Evolutionary conservation across 2,329 filamentous ascomycete genomes (phyloP), one percentile per base, ranked within the genome.

Genomic region (Penicillium aurantiogriseum): DNA sequence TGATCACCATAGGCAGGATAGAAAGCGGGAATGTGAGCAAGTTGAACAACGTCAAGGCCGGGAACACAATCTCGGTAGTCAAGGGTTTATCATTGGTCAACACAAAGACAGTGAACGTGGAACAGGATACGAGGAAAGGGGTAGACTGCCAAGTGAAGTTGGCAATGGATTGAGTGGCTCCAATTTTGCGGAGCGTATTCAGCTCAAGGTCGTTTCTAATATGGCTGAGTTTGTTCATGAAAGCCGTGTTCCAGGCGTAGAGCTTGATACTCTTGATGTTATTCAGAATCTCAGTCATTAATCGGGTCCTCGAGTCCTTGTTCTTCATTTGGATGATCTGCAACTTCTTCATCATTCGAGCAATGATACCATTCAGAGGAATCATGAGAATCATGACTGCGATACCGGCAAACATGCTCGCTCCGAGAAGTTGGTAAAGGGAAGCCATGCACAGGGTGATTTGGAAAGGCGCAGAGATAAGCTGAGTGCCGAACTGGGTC

Each of bases 201-300:
- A 99, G 81, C 76, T 99, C 94, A 67, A 91, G 85, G 69, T 99
- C 94, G 76, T 99, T 99, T 76, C 94, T 87, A 59, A 99, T 92
- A 73, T 90, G 90, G 77, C 94, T 97, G 58, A 99, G 85, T 77
- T 96, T 96, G 76, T 92, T 94, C 88, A 97, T 96, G 72, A 99
- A 99, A 15, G 94, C 93, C 31, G 88, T 89, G 33, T 92, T 93
- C 94, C 94, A 99, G 31, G 94, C 94, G 73, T 97, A 99, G 21
- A 99, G 85, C 79, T 99, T 99, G 80, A 99, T 94, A 72, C 92
- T 96, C 81, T 99, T 99, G 90, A 99, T 99, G 77, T 97, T 97
- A 81, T 95, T 97, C 70, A 99, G 81, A 64, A 99, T 99, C 76
- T 99, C 94, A 7, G 93, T 95, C 81, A 97, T 97, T 57, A 99